Evolutionary conservation across 148 eudicot genomes (phyloP), one percentile per base, ranked within the genome.

Genomic region (Arbutus unedo): DNA sequence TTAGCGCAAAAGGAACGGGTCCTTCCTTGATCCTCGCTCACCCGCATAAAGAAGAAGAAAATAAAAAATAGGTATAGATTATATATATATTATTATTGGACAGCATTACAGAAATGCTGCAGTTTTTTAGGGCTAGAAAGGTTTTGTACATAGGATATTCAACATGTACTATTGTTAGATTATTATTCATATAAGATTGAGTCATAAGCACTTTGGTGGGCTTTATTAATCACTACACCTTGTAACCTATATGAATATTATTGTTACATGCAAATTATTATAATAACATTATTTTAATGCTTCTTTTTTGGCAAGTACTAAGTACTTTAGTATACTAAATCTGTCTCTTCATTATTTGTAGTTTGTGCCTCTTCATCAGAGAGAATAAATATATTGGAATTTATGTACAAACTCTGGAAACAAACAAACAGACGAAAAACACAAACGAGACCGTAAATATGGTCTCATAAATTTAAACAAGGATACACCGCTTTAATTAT

Each of bases 101-200:
- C 91, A 92, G 84, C 91, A 89, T 81, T 92, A 75, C 92, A 86
- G 88, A 84, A 86, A 89, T 84, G 90, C 86, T 88, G 92, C 94
- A 89, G 49, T 64, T 84, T 77, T 85, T 84, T 62, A 79, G 84
- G 92, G 83, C 77, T 74, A 81, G 66, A 8, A 48, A 74, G 68
- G 79, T 79, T 83, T 59, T 86, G 88, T 86, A 84, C 77, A 86
- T 79, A 79, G 44, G 19, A 74, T 78, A 62, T 50, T 66, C 14
- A 4, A 44, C 55, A 21, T 31, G 38, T 31, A 11, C 6, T 5
- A 6, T 60, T 67, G 55, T 84, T 60, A 38, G 8, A 82, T 76
- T 54, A 74, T 83, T 80, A n/a, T 67, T 82, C 75, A 1, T 31
- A 31, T 48, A 74, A 79, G 80, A 79, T 85, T 79, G 49, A 82